phyloP scores from a whole-genome alignment of 2,329 filamentous ascomycete genomes.

The Diplodia mutila region DNA sequence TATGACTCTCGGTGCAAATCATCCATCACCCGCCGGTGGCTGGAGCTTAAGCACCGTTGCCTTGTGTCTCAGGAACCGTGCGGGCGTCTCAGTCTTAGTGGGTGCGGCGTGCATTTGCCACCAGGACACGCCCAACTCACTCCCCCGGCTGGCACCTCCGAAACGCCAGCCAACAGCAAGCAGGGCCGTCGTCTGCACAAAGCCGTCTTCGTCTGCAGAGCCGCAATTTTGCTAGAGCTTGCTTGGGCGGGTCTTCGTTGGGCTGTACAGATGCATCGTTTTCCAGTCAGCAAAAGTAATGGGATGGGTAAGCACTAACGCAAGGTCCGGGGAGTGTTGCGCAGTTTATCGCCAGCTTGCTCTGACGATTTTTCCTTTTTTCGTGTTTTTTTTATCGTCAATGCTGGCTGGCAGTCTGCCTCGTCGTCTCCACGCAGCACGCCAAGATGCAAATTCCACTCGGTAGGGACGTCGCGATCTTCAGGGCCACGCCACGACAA shows the following conservation, averaged over 20 bases:
- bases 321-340: slow-evolving; percentile 1
- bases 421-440: neutral
- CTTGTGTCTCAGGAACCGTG: slow-evolving; percentile 14
- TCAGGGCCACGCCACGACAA: slow-evolving; percentile 1
- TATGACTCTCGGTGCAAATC: too few relatives aligned
- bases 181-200: neutral
- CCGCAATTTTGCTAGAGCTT: neutral
- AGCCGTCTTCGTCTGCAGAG: neutral
- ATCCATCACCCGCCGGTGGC: too few relatives aligned
- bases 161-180: neutral
- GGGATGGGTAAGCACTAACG: slow-evolving; percentile 19
- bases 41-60: neutral
- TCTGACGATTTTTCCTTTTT: neutral
- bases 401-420: too few relatives aligned
- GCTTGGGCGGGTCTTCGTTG: too few relatives aligned
- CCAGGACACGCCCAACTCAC: too few relatives aligned
- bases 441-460: neutral
- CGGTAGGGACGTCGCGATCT: neutral
- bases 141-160: too few relatives aligned
- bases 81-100: neutral
- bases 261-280: too few relatives aligned
- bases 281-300: neutral
- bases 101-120: slow-evolving; percentile 14
- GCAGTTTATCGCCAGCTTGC: neutral
- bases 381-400: neutral